These are phyloP conservation scores for Saccharomycopsis hybrid DNA, from an alignment of 1,139 yeast species.

Conservation along the genomic window DNA sequence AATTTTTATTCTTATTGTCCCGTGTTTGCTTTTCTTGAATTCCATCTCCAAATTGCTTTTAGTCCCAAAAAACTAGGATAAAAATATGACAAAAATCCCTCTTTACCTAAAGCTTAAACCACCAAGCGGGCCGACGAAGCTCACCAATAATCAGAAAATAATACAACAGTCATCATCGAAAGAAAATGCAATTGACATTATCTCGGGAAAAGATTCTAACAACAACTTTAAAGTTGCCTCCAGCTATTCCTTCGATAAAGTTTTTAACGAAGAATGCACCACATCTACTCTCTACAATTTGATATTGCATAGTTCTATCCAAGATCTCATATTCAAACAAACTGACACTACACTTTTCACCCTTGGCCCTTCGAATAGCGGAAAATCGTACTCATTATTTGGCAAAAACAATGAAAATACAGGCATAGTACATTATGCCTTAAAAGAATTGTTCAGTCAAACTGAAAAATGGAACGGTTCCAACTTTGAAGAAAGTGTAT, in stretches of 20 bases:
- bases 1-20: too few relatives aligned
- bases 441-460: constrained; percentile 25
- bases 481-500: constrained; percentile 1
- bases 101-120: constrained; percentile 6
- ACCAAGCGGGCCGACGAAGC: neutral
- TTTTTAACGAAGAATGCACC: constrained; percentile 7
- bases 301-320: constrained; percentile 4
- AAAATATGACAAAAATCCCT: constrained; percentile 9
- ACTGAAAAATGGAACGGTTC: constrained; percentile 1
- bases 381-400: constrained; percentile 35
- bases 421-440: constrained; percentile 25
- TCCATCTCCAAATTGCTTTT: too few relatives aligned
- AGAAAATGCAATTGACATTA: neutral
- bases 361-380: constrained; percentile 47
- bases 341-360: constrained; percentile 40
- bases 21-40: too few relatives aligned
- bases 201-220: neutral
- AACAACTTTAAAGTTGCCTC: neutral
- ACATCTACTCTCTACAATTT: constrained; percentile 2
- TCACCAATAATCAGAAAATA: neutral
- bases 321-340: constrained; percentile 26
- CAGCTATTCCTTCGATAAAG: constrained; percentile 7
- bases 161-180: neutral
- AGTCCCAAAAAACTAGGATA: too few relatives aligned
- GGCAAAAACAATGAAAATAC: constrained; percentile 25